Conservation (phyloP, 2,329 filamentous ascomycete species). For the Colletotrichum siamense region DNA sequence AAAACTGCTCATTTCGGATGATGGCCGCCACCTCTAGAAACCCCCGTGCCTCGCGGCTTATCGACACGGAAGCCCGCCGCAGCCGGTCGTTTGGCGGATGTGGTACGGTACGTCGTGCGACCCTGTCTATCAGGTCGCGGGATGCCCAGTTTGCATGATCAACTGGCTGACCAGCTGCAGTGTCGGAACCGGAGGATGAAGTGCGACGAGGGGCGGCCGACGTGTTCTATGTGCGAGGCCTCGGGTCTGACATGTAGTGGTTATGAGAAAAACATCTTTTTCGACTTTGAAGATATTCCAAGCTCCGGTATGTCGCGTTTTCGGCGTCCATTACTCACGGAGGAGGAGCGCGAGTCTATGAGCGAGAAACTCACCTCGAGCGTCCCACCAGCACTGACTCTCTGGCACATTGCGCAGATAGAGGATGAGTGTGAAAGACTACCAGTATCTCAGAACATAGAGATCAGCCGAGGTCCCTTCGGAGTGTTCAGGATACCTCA, state of each 20-base stretch:
- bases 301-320: slow-evolving; percentile 33
- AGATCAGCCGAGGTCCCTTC: slow-evolving; percentile 18
- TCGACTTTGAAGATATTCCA: slow-evolving; percentile 22
- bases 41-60: background rate
- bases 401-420: slow-evolving; percentile 25
- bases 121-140: background rate
- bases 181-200: slow-evolving; percentile 42
- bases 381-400: slow-evolving; percentile 28
- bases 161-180: slow-evolving; percentile 21
- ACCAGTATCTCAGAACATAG: background rate
- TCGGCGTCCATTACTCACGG: slow-evolving; percentile 40
- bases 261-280: slow-evolving; percentile 42
- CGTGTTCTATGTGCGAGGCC: slow-evolving; percentile 34
- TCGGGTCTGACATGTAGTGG: slow-evolving; percentile 34
- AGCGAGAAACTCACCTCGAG: slow-evolving; percentile 33
- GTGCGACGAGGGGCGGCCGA: slow-evolving; percentile 40
- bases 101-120: slow-evolving; percentile 2
- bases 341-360: slow-evolving; percentile 39
- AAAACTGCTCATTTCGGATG: background rate
- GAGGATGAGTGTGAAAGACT: slow-evolving; percentile 31
- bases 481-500: slow-evolving; percentile 6
- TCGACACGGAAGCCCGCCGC: background rate
- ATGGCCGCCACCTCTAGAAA: background rate
- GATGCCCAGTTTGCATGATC: background rate
- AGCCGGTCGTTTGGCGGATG: slow-evolving; percentile 29